phyloP scores from a whole-genome alignment of 192 early-diverging fungal genomes.

The Podila epigama region DNA sequence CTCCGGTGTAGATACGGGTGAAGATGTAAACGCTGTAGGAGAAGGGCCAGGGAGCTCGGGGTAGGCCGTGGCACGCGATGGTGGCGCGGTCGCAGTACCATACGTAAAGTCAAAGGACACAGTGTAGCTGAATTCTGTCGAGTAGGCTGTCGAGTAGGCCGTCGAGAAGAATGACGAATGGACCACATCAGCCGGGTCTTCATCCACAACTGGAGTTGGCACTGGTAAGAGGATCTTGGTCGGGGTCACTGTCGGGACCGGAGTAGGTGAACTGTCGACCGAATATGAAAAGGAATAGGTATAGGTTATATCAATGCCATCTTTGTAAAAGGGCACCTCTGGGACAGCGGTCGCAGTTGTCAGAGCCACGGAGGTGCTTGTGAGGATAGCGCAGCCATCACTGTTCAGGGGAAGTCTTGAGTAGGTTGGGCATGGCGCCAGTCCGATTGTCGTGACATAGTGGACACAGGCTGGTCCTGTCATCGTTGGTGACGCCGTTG shows the following conservation, averaged over 20 bases:
- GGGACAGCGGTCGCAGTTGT: constrained; percentile 7
- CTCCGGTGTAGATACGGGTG: neutral
- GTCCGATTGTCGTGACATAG: neutral
- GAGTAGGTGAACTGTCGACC: neutral
- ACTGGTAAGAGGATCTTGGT: no score
- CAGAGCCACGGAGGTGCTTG: constrained; percentile 1
- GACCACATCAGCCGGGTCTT: no score
- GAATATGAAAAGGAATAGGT: neutral
- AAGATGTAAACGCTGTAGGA: neutral
- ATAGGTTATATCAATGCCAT: neutral
- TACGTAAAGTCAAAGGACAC: constrained; percentile 14
- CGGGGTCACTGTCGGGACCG: neutral
- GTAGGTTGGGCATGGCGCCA: constrained; percentile 9
- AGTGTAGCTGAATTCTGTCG: constrained; percentile 1
- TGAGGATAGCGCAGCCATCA: constrained; percentile 15
- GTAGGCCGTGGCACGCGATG: neutral
- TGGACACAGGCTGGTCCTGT: neutral
- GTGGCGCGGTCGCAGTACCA: neutral
- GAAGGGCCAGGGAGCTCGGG: constrained; percentile 6
- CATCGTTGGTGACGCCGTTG: neutral
- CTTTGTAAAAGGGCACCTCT: neutral
- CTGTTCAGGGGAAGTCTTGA: neutral
- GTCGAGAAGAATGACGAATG: no score
- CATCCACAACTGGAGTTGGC: no score
- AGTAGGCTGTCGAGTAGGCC: neutral